These are phyloP conservation scores for Ceriops decandra DNA, from an alignment of 345 rosid genomes.

Conservation along the genomic window DNA sequence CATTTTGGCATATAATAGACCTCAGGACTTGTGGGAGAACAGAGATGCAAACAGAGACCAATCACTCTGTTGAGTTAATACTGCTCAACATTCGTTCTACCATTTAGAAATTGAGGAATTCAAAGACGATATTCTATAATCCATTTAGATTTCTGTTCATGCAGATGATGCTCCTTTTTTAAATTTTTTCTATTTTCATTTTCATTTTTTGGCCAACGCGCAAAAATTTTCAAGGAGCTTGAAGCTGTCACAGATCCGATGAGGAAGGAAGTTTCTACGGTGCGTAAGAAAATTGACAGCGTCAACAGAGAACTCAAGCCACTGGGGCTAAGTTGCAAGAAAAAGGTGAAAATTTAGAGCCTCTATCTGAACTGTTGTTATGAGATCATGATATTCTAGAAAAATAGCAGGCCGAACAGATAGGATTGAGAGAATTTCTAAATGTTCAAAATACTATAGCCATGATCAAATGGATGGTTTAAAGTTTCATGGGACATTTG, in stretches of 20 bases:
- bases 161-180: neutral
- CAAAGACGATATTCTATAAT: no score
- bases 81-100: no score
- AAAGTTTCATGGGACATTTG: no score
- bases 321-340: constrained; percentile 52
- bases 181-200: neutral
- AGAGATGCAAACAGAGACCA: no score
- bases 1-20: no score
- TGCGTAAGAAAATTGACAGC: constrained; percentile 53
- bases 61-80: no score
- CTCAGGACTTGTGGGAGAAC: no score
- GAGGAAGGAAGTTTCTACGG: constrained; percentile 51
- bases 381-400: neutral
- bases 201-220: neutral
- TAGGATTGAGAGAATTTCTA: no score
- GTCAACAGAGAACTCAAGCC: constrained; percentile 53
- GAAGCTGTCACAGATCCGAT: constrained; percentile 67
- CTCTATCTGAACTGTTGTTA: no score
- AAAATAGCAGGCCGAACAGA: neutral
- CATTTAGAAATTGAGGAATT: no score
- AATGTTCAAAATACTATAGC: no score
- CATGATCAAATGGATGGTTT: no score
- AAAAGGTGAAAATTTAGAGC: constrained; percentile 37
- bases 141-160: neutral
- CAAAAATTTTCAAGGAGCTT: constrained; percentile 46